Evolutionary conservation across 2,329 filamentous ascomycete genomes (phyloP), one percentile per base, ranked within the genome.

Genomic region (Neofusicoccum laricinum): DNA sequence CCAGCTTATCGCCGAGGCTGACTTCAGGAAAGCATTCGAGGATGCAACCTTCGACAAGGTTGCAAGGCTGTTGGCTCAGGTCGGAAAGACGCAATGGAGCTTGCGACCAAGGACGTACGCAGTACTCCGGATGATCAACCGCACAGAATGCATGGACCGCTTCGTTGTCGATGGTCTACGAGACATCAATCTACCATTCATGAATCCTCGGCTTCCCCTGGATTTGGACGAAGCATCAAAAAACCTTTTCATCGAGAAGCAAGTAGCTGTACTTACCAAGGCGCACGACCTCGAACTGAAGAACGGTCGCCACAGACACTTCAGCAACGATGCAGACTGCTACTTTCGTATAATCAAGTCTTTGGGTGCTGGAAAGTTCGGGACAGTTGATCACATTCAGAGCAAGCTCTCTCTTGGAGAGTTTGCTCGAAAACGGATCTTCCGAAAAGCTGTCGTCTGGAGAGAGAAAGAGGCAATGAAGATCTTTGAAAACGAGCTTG

Each of bases 181-280:
- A 21, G 68, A 68, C 3, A 30, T 64, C 17, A 30, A 51, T 11
- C 30, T 51, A 7, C 71, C 68, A 12, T 67, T 72, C 46, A 67
- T 68, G 5, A 72, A 75, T 48, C 72, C 72, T 17, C 65, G 73
- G 48, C n/a, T 46, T 2, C 61, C 45, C 0, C n/a, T 14, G 10
- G 14, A 8, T 2, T 36, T 63, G 8, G 40, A 15, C 12, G 17
- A n/a, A 41, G 7, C n/a, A 3, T 51, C 25, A 8, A 30, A 30
- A 10, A 30, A 51, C 5, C n/a, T 43, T n/a, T 61, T 19, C 65
- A 65, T 11, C 11, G 48, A 25, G 19, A 66, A 11, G 40, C 73
- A 75, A 51, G 43, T 36, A 11, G 38, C 71, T 6, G 69, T 75
- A 1, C 55, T 73, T 19, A 72, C 71, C n/a, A 68, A 73, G 34